These are phyloP conservation scores for Cutaneotrichosporon curvatum DNA, from an alignment of 1,284 basidiomycete species.

Conservation along the genomic window DNA sequence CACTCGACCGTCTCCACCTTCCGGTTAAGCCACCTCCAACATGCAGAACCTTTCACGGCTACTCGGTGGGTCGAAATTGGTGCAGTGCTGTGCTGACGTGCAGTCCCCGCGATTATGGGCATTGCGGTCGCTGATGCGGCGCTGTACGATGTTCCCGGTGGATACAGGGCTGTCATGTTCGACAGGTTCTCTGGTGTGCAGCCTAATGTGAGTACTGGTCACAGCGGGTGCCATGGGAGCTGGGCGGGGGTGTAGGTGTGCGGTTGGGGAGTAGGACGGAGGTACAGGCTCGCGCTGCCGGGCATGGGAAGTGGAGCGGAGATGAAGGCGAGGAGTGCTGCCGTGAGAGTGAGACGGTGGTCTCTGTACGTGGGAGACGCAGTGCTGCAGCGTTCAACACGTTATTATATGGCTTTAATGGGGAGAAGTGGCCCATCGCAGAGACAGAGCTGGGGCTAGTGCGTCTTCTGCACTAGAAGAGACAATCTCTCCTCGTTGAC, in stretches of 20 bases:
- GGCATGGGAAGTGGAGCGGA: no score
- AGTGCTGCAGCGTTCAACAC: no score
- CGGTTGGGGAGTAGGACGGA: no score
- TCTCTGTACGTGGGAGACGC: no score
- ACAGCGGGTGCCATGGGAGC: neutral
- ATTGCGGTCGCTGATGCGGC: conserved; percentile 63
- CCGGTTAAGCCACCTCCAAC: neutral
- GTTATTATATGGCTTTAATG: no score
- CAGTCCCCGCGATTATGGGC: conserved; percentile 70
- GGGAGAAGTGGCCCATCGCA: no score
- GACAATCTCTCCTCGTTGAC: no score
- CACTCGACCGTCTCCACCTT: neutral
- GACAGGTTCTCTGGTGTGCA: conserved; percentile 93
- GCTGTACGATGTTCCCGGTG: conserved; percentile 82
- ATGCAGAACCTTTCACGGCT: neutral
- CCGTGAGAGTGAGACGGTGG: neutral
- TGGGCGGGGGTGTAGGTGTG: no score
- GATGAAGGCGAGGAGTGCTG: no score
- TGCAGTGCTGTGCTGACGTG: neutral
- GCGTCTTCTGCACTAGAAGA: no score
- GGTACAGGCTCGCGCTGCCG: no score
- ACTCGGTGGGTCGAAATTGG: neutral
- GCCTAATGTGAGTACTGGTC: conserved; percentile 54
- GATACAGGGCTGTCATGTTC: conserved; percentile 95
- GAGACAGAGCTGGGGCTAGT: no score